Percentiles rank a stretch among this genome's conserved stretches.
Evolutionary conservation across 2,329 filamentous ascomycete genomes (phyloP).

Genomic region (Botrytis hyacinthi): DNA sequence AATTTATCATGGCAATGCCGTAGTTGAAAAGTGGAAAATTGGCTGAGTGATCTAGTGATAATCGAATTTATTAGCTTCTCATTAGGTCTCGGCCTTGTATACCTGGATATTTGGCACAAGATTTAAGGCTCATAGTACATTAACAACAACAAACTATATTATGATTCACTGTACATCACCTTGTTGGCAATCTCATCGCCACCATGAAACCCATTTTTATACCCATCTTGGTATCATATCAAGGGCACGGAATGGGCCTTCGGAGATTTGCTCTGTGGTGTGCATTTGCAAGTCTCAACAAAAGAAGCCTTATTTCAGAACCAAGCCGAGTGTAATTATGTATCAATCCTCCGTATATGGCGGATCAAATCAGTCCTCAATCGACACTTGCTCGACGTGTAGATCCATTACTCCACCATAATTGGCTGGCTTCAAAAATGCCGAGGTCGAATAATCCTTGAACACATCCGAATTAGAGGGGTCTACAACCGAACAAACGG

Average conservation of each 20-base stretch:
- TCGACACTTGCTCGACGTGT: neutral
- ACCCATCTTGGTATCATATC: neutral
- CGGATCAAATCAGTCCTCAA: neutral
- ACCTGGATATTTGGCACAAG: neutral
- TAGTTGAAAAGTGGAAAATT: neutral
- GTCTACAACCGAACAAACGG: neutral
- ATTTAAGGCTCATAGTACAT: neutral
- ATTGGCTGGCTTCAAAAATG: conserved; percentile 2
- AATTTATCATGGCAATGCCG: neutral
- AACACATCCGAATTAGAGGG: neutral
- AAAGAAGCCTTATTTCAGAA: neutral
- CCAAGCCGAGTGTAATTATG: neutral
- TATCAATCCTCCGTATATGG: neutral
- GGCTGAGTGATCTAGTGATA: neutral
- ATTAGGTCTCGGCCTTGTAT: neutral
- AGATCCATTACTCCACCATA: neutral
- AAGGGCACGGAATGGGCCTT: neutral
- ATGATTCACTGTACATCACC: neutral
- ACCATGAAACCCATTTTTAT: neutral
- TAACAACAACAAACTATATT: neutral
- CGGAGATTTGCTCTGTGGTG: neutral
- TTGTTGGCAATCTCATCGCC: neutral
- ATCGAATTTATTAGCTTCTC: neutral
- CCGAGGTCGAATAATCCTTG: conserved; percentile 7
- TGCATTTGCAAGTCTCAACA: neutral